Evolutionary conservation across 106 monocot genomes (phyloP), one percentile per base, ranked within the genome.

Genomic region (Platanthera guangdongensis): DNA sequence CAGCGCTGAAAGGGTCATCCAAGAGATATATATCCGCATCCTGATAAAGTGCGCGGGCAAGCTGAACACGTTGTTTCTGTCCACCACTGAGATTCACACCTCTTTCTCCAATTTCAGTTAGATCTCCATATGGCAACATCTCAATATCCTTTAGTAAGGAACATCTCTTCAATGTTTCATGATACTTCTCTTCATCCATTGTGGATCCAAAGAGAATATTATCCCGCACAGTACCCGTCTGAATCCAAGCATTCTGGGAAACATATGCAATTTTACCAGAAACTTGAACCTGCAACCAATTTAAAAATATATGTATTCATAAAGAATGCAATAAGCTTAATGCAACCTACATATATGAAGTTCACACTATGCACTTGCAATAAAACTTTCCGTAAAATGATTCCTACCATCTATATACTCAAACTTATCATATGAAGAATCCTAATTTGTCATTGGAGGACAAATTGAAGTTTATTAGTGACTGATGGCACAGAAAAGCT

Each of bases 1-100:
- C 97, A 51, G 97, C 97, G 81, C 97, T 97, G 76, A 97, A 97
- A 77, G 97, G 96, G 62, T 97, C 96, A 85, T 97, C 96, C 8
- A 97, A 79, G 47, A 97, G 91, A 85, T 97, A 97, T 50, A 94
- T 84, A 77, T 97, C 96, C 14, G 96, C 93, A 82, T 97, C 82
- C 78, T 85, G 93, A 78, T 97, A 97, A 13, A 97, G 79, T 54
- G 96, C 93, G 47, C 96, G 90, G 45, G 96, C 96, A 54, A 97
- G 96, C 74, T 97, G 96, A 71, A 97, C 52, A 51, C 96, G 90
- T 75, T 97, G 96, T 77, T 97, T 97, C 84, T 97, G 96, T 10
- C 96, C 96, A n/a, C 96, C 96, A 80, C 96, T 97, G 15, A 97
- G 86, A 79, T 97, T 97, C 4, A 93, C 89, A 6, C 96, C 96